A percentile compares a stretch with the other conserved stretches of the same genome.
phyloP scores from a whole-genome alignment of 2,329 filamentous ascomycete species.

The Cordyceps cicadae region DNA sequence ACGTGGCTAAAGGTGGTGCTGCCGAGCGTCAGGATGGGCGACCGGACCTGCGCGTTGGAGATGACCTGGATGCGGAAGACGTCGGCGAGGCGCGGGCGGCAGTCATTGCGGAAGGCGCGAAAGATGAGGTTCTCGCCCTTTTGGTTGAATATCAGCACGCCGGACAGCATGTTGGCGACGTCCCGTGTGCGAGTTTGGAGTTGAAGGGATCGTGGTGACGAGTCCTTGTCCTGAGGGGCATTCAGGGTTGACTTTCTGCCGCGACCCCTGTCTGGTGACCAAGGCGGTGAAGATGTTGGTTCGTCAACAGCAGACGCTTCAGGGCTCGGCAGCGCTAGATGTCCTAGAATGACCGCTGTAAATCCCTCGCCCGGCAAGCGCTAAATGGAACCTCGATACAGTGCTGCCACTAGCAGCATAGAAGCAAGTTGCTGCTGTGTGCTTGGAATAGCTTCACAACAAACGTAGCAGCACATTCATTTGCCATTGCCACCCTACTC shows the following conservation, averaged over 20 bases:
- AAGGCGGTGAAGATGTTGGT: conserved; percentile 2
- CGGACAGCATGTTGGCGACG: conserved; percentile 67
- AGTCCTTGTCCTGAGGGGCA: conserved; percentile 3
- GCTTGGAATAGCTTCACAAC: neutral
- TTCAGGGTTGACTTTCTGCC: conserved; percentile 3
- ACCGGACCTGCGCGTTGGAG: conserved; percentile 93
- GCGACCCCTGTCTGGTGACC: neutral
- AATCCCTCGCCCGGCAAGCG: neutral
- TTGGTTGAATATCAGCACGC: conserved; percentile 97
- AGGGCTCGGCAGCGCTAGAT: neutral
- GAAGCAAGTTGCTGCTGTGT: neutral
- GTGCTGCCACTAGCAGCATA: neutral
- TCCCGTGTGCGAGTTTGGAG: neutral
- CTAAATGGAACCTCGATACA: neutral
- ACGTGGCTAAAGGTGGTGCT: conserved; percentile 99
- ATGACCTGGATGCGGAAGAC: conserved; percentile 99
- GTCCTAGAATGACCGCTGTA: neutral
- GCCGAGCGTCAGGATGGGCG: conserved; percentile 91
- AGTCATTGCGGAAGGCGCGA: conserved; percentile 96
- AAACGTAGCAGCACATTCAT: too few relatives aligned
- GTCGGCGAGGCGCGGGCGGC: conserved; percentile 91
- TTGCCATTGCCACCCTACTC: neutral
- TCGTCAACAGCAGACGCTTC: neutral
- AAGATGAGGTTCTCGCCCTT: conserved; percentile 99
- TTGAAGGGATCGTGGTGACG: neutral